Evolutionary conservation across 1,284 basidiomycete genomes (phyloP), one percentile per base, ranked within the genome.

Genomic region (Caloboletus inedulis): DNA sequence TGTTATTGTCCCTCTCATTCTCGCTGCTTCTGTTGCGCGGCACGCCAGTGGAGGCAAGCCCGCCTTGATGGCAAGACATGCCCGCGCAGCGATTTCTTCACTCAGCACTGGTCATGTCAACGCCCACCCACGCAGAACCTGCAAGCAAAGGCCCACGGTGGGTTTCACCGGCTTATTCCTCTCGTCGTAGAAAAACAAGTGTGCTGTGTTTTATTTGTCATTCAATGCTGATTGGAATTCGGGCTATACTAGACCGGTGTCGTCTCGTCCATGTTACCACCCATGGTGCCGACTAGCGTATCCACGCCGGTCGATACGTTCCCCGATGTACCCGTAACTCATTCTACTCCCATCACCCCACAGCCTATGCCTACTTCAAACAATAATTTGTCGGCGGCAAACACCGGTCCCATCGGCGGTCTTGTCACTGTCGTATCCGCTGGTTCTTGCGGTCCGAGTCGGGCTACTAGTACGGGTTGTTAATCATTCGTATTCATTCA

Each of bases 401-500:
- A 36, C 37, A 36, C 46, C 4, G 42, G 35, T 14, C 21, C 49
- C 13, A 29, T 49, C 23, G 13, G 8, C 3, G 50, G 60, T n/a
- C 48, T 63, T 29, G 51, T 67, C 34, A 44, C 44, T 7, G 51
- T 61, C 16, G 19, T 51, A 34, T 61, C 65, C 18, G 29, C 53
- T 40, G 46, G 58, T 23, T 33, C 50, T 33, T 63, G 64, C 16
- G 62, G 64, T 23, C 37, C 57, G 25, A 66, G 59, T 23, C 72
- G 78, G 56, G 78, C 81, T 42, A 77, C 76, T 2, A 61, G 81
- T 82, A 59, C 41, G 76, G 12, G 65, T n/a, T 35, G 7, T 48
- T 35, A 7, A 31, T 16, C 18, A 33, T 47, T 29, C 31, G 31
- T 27, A 43, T 23, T 42, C 50, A 29, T 34, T 48, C 40, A 14